Percentiles rank a stretch among this genome's conserved stretches.
phyloP scores from a whole-genome alignment of 208 protist species.

The Novymonas esmeraldas region DNA sequence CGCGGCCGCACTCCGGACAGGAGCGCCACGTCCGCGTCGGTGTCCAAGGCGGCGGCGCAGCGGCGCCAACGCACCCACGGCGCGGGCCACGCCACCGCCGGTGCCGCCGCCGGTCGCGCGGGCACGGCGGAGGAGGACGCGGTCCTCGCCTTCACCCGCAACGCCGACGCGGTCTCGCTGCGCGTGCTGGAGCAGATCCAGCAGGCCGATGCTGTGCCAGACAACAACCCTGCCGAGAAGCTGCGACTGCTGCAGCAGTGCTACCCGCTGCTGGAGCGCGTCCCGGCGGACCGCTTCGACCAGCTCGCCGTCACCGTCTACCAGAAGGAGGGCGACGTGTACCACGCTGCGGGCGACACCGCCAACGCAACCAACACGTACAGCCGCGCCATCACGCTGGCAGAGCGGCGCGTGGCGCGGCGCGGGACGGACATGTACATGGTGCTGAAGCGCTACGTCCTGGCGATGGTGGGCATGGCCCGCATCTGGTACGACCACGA shows the following conservation, averaged over 20 bases:
- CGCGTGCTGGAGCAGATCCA: conserved; percentile 62
- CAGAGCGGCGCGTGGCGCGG: conserved; percentile 77
- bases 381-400: conserved; percentile 75
- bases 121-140: conserved; percentile 34
- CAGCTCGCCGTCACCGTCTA: conserved; percentile 78
- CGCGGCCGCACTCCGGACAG: not conserved
- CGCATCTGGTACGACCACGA: conserved; percentile 86
- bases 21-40: conserved; percentile 12
- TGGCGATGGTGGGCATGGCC: conserved; percentile 80
- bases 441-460: conserved; percentile 84
- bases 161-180: conserved; percentile 60
- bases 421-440: conserved; percentile 81
- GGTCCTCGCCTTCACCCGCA: conserved; percentile 39
- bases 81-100: not conserved
- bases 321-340: conserved; percentile 79
- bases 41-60: conserved; percentile 17
- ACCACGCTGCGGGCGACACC: conserved; percentile 49
- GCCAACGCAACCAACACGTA: conserved; percentile 72
- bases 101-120: not conserved
- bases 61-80: conserved; percentile 8
- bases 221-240: conserved; percentile 41
- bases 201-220: conserved; percentile 56
- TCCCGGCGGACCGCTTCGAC: conserved; percentile 59
- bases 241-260: conserved; percentile 61
- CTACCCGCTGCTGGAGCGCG: conserved; percentile 66